Conservation (phyloP, 2,329 filamentous ascomycete genomes). For the Exophiala bonariae region DNA sequence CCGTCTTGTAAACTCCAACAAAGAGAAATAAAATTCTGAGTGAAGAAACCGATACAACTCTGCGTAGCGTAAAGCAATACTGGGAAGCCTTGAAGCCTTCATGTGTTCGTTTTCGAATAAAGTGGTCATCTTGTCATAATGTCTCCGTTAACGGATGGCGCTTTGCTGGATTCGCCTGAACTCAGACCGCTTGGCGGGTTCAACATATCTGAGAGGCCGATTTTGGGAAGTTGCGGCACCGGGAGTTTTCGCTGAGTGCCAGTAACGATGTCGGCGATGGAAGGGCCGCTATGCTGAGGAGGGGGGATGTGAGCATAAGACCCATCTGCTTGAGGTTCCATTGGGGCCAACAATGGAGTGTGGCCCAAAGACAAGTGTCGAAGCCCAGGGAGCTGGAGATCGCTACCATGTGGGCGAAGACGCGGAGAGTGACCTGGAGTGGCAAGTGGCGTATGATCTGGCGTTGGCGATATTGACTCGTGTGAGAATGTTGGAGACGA, state of each 20-base stretch:
- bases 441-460: conserved; percentile 96
- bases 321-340: conserved; percentile 65
- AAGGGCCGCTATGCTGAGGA: conserved; percentile 64
- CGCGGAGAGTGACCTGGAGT: conserved; percentile 94
- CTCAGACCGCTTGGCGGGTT: conserved; percentile 66
- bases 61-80: not conserved
- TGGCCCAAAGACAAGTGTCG: conserved; percentile 69
- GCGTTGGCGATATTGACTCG: conserved; percentile 91
- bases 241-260: conserved; percentile 87
- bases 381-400: conserved; percentile 83
- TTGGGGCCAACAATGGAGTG: conserved; percentile 67
- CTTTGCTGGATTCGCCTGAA: conserved; percentile 75
- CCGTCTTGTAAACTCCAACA: conserved; percentile 1
- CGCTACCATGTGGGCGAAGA: conserved; percentile 72
- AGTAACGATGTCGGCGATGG: conserved; percentile 92
- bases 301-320: conserved; percentile 57
- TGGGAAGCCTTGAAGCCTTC: not conserved
- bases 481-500: conserved; percentile 96
- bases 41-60: not conserved
- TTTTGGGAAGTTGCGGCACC: conserved; percentile 83
- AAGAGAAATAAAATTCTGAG: conserved; percentile 1
- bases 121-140: conserved; percentile 13
- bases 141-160: conserved; percentile 73
- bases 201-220: conserved; percentile 81
- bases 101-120: not conserved